These are phyloP conservation scores for Adansonia madagascariensis DNA, from an alignment of 441 rosid genomes.

Conservation along the genomic window DNA sequence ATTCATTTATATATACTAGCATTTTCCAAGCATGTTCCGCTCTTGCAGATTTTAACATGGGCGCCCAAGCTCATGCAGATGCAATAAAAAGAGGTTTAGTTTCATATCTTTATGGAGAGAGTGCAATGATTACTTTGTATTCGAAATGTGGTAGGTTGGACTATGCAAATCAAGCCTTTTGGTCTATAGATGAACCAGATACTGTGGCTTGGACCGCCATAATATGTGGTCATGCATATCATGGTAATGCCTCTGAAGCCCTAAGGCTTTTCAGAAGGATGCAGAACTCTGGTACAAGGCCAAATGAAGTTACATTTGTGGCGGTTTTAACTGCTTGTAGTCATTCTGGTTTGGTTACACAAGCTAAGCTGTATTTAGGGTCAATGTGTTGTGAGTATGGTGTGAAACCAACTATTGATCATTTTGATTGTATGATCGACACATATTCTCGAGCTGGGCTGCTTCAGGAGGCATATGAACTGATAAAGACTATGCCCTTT, in stretches of 20 bases:
- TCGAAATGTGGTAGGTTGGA: constrained; percentile 54
- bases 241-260: constrained; percentile 60
- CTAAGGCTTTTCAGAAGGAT: constrained; percentile 51
- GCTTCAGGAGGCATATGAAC: constrained; percentile 48
- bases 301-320: constrained; percentile 52
- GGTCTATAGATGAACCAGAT: constrained; percentile 52
- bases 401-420: constrained; percentile 56
- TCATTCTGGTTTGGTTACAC: constrained; percentile 47
- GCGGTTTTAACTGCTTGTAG: constrained; percentile 56
- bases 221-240: constrained; percentile 59
- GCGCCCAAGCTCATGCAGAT: constrained; percentile 57
- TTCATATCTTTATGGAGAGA: constrained; percentile 47
- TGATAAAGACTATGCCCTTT: constrained; percentile 54
- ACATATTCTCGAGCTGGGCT: constrained; percentile 59
- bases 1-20: constrained; percentile 51
- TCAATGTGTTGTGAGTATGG: constrained; percentile 49
- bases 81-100: constrained; percentile 48
- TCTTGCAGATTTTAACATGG: constrained; percentile 49
- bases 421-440: constrained; percentile 59
- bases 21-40: constrained; percentile 52
- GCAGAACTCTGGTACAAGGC: constrained; percentile 41
- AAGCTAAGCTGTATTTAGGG: constrained; percentile 43
- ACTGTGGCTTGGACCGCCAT: constrained; percentile 68
- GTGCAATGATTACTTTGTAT: constrained; percentile 52
- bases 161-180: constrained; percentile 52